Percentiles rank a stretch among this genome's conserved stretches.
These are phyloP conservation scores for Kodamaea kaohsiungensis DNA, from an alignment of 805 yeast genomes.

Conservation along the genomic window DNA sequence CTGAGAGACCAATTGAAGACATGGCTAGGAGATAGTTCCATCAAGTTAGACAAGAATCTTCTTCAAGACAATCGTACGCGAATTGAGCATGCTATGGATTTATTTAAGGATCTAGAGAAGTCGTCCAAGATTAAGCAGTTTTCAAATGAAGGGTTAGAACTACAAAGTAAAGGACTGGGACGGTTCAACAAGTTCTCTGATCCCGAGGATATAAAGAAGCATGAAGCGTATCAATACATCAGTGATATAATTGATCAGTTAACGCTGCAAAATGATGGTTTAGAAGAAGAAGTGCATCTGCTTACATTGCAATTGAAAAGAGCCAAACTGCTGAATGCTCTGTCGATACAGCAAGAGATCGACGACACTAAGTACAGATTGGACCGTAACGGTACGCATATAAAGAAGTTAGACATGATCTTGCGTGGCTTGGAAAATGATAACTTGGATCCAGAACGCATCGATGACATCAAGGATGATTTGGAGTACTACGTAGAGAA, in stretches of 20 bases:
- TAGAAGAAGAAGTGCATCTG: constrained; percentile 64
- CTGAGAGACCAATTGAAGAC: constrained; percentile 93
- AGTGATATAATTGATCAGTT: constrained; percentile 75
- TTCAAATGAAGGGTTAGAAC: constrained; percentile 86
- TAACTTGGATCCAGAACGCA: constrained; percentile 71
- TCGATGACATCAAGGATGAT: constrained; percentile 81
- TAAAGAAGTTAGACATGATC: constrained; percentile 73
- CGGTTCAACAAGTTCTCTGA: constrained; percentile 45
- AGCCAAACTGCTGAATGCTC: constrained; percentile 52
- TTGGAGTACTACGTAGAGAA: constrained; percentile 91
- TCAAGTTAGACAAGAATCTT: constrained; percentile 61
- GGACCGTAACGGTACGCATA: constrained; percentile 79
- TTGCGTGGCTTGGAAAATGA: constrained; percentile 78
- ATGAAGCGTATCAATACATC: constrained; percentile 69
- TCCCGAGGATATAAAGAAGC: constrained; percentile 79
- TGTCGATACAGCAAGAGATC: constrained; percentile 49
- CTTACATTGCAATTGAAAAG: constrained; percentile 39
- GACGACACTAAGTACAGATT: constrained; percentile 62
- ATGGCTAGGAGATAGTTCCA: constrained; percentile 90
- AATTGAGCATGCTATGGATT: constrained; percentile 92
- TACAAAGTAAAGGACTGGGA: constrained; percentile 46
- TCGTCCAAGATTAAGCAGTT: constrained; percentile 92
- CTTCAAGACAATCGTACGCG: constrained; percentile 62
- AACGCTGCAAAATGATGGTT: constrained; percentile 74
- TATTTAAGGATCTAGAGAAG: constrained; percentile 92